Base-by-base conservation (phyloP, 257 asterid genomes). In the Misopates orontium region DNA sequence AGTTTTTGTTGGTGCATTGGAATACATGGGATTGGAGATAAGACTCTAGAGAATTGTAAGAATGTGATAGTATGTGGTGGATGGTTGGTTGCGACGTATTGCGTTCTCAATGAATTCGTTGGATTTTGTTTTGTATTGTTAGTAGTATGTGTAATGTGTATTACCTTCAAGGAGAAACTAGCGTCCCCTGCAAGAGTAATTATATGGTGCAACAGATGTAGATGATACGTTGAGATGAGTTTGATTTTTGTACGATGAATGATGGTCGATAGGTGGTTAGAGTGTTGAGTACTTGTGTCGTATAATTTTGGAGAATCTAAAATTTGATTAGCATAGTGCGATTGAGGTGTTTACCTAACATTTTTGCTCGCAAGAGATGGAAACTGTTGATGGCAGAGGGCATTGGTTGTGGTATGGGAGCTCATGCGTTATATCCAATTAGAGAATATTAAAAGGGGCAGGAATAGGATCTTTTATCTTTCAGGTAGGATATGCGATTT, bases 11-110 rank as follows among this genome's bases (percentile, higher is more conserved):
- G 5, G 24, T 36, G 28, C 20, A 53, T 53, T 5, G 21, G 24
- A 13, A 53, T 56, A 17, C 17, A 16, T n/a, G 18, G 13, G 12
- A 11, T 18, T 13, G 8, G 20, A 14, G 10, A 8, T 39, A 40
- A 53, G 53, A 13, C n/a, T n/a, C 24, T 66, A 19, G 9, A 20
- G 48, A 20, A 20, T 49, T 32, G 8, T 64, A 41, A 6, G 16
- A 14, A 2, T 51, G 21, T 51, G 70, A 22, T 56, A n/a, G 28
- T 41, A 17, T 45, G 32, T 39, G 16, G 15, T 69, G 47, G 67
- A 12, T 54, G 16, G 54, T 25, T 20, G 52, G n/a, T n/a, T n/a
- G n/a, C n/a, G n/a, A n/a, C n/a, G n/a, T n/a, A n/a, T n/a, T n/a
- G n/a, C n/a, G n/a, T n/a, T n/a, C n/a, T n/a, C n/a, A n/a, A n/a